A percentile compares a stretch with the other conserved stretches of the same genome.
These are phyloP conservation scores for Sordaria brevicollis DNA, from an alignment of 495 filamentous ascomycete genomes.

Conservation along the genomic window DNA sequence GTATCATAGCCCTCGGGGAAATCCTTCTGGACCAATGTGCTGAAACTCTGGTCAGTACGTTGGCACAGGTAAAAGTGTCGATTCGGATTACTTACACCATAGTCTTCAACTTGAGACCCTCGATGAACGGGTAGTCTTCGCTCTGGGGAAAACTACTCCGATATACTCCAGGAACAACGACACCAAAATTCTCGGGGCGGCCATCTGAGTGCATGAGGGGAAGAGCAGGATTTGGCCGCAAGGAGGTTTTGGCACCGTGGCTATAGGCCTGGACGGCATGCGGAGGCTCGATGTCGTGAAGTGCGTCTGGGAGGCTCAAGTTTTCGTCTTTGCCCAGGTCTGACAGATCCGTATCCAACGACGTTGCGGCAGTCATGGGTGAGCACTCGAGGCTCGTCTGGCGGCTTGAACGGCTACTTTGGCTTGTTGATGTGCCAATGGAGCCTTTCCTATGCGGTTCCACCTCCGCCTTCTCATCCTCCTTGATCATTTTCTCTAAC, in stretches of 20 bases:
- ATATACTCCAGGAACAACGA: conserved; percentile 57
- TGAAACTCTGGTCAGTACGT: conserved; percentile 22
- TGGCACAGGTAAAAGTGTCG: background rate
- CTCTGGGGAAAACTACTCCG: conserved; percentile 63
- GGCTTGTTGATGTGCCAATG: conserved; percentile 4
- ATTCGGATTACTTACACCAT: conserved; percentile 48
- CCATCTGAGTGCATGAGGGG: conserved; percentile 9
- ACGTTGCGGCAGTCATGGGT: background rate
- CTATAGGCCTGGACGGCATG: background rate
- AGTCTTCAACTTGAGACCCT: conserved; percentile 55
- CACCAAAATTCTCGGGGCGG: conserved; percentile 55
- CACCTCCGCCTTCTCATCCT: conserved; percentile 3
- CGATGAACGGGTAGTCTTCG: conserved; percentile 55
- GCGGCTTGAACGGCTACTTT: conserved; percentile 10
- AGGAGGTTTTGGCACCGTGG: background rate
- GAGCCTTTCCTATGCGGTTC: conserved; percentile 3
- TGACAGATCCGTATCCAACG: background rate
- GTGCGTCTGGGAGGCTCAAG: background rate
- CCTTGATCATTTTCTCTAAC: background rate
- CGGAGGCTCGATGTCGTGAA: background rate
- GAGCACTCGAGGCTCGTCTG: conserved; percentile 10
- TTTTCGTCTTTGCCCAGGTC: background rate
- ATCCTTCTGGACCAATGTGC: conserved; percentile 66
- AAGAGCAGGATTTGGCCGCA: background rate
- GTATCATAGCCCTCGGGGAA: conserved; percentile 42